Percentiles rank a stretch among this genome's conserved stretches.
phyloP scores from a whole-genome alignment of 306 rosid genomes.

The Boehmeria nivea region DNA sequence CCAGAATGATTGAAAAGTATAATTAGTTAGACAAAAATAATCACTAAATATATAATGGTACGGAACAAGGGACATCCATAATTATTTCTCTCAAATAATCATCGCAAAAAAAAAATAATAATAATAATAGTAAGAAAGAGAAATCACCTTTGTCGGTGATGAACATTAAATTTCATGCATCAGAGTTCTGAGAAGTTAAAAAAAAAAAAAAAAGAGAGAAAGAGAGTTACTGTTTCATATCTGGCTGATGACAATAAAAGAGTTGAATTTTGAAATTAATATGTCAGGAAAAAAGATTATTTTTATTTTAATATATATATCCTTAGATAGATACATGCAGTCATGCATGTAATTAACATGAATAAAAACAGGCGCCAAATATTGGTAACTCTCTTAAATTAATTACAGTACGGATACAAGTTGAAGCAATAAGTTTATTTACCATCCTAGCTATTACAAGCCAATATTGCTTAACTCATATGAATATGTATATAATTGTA shows the following conservation, averaged over 20 bases:
- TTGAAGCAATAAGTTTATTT: not conserved
- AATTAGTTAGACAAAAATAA: not conserved
- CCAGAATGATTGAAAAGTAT: not conserved
- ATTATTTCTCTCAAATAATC: not conserved
- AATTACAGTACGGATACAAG: not conserved
- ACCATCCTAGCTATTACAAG: conserved; percentile 28
- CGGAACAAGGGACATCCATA: not conserved
- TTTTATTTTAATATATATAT: not conserved
- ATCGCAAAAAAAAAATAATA: not conserved
- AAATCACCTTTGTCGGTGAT: too few species aligned
- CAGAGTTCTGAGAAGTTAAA: too few species aligned
- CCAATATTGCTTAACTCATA: conserved; percentile 24
- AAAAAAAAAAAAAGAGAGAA: too few species aligned
- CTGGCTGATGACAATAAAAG: too few species aligned
- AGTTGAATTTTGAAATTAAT: too few species aligned
- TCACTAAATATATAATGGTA: conserved; percentile 1
- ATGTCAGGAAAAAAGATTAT: too few species aligned
- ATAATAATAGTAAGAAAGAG: too few species aligned
- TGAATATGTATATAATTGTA: conserved; percentile 14
- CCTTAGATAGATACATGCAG: not conserved
- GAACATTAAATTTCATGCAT: too few species aligned
- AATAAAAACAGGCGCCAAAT: too few species aligned
- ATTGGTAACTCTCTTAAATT: not conserved
- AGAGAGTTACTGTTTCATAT: too few species aligned
- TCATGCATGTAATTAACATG: too few species aligned